Percentiles rank a stretch among this genome's conserved stretches.
Evolutionary conservation across 352 stramenopile genomes (phyloP).

Genomic region (Phytophthora pisi): DNA sequence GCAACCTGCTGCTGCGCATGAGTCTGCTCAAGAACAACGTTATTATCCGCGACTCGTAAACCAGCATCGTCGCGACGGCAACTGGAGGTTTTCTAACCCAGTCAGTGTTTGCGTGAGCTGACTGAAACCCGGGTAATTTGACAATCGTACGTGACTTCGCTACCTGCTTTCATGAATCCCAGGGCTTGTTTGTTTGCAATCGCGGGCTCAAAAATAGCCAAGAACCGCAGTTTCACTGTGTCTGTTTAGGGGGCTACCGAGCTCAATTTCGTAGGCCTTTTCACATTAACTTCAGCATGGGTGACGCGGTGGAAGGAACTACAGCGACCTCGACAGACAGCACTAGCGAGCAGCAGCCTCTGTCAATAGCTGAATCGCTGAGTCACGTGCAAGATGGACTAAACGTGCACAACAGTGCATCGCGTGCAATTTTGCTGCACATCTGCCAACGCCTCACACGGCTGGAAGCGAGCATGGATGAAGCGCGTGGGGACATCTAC

Average conservation of each 20-base stretch:
- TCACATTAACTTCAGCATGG: conserved; percentile 14
- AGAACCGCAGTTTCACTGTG: conserved; percentile 11
- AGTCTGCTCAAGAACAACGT: conserved; percentile 88
- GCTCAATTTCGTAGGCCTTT: neutral
- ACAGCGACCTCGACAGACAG: neutral
- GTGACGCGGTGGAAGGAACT: neutral
- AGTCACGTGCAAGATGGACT: conserved; percentile 60
- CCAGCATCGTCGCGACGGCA: conserved; percentile 2
- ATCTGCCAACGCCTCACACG: conserved; percentile 62
- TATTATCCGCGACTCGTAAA: conserved; percentile 75
- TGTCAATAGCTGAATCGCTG: conserved; percentile 37
- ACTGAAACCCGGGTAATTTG: conserved; percentile 8
- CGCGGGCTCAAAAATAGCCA: neutral
- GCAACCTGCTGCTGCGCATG: conserved; percentile 85
- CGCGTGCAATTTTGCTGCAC: conserved; percentile 65
- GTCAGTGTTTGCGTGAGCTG: neutral
- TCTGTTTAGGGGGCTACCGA: neutral
- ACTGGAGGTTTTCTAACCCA: neutral
- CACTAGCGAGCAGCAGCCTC: neutral
- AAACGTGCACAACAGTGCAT: conserved; percentile 52
- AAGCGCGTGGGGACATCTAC: conserved; percentile 51
- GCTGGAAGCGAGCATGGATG: conserved; percentile 51
- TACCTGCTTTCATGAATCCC: neutral
- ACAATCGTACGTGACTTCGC: conserved; percentile 22
- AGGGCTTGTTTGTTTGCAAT: conserved; percentile 1